Conservation (phyloP, 2,329 filamentous ascomycete genomes). For the Fusarium tjaetaba region DNA sequence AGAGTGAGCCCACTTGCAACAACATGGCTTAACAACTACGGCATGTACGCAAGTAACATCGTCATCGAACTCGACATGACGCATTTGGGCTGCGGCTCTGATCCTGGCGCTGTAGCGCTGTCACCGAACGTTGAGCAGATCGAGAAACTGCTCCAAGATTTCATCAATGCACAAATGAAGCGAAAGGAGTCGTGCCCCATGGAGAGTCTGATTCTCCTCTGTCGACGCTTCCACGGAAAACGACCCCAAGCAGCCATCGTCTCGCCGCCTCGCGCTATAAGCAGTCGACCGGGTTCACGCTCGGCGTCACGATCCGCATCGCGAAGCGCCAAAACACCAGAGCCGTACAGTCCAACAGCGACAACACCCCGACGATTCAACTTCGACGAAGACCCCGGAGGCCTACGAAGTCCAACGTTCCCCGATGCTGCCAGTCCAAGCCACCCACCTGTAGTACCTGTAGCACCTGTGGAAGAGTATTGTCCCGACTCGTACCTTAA, state of each 20-base stretch:
- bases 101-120: slow-evolving; percentile 38
- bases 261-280: neutral
- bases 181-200: slow-evolving; percentile 39
- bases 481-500: slow-evolving; percentile 47
- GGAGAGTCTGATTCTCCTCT: slow-evolving; percentile 47
- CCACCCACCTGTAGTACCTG: neutral
- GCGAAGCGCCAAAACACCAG: slow-evolving; percentile 6
- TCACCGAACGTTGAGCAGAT: slow-evolving; percentile 40
- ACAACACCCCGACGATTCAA: neutral
- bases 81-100: slow-evolving; percentile 47
- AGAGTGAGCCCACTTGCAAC: slow-evolving; percentile 49
- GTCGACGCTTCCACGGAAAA: slow-evolving; percentile 49
- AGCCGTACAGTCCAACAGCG: slow-evolving; percentile 4
- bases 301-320: slow-evolving; percentile 18
- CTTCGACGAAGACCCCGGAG: neutral
- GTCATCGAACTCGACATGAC: slow-evolving; percentile 56
- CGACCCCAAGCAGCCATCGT: neutral
- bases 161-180: slow-evolving; percentile 42
- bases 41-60: slow-evolving; percentile 49
- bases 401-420: neutral
- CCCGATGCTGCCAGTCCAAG: neutral
- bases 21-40: slow-evolving; percentile 49
- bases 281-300: slow-evolving; percentile 26
- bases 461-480: slow-evolving; percentile 25
- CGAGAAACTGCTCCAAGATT: slow-evolving; percentile 41